Evolutionary conservation across 2,329 filamentous ascomycete species (phyloP).

Genomic region (Penicillium palitans): DNA sequence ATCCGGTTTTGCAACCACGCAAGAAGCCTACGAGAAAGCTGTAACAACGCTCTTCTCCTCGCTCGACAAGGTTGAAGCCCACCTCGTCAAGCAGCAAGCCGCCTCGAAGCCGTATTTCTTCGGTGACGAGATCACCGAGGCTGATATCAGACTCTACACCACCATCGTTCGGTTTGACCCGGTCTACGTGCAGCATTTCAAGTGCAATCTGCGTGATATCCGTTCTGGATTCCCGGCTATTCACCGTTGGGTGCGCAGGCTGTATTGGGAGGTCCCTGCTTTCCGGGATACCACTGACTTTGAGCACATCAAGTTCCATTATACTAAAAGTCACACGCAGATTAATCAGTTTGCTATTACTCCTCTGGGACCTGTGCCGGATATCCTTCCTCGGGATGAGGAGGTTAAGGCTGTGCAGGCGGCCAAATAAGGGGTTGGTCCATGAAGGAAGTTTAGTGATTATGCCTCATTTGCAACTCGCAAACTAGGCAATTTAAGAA

Average conservation of each 20-base stretch:
- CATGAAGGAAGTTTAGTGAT: background rate
- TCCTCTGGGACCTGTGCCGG: constrained; percentile 78
- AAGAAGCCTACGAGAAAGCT: constrained; percentile 77
- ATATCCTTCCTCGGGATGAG: constrained; percentile 74
- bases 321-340: constrained; percentile 65
- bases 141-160: constrained; percentile 73
- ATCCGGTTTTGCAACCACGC: constrained; percentile 78
- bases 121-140: constrained; percentile 74
- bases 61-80: constrained; percentile 73
- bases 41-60: constrained; percentile 71
- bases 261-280: constrained; percentile 81
- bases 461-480: background rate
- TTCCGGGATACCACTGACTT: constrained; percentile 86
- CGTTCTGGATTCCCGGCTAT: constrained; percentile 77
- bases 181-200: constrained; percentile 80
- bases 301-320: constrained; percentile 87
- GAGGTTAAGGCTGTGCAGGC: constrained; percentile 59
- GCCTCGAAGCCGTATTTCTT: constrained; percentile 65
- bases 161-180: constrained; percentile 72
- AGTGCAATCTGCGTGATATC: constrained; percentile 83
- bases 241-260: constrained; percentile 75
- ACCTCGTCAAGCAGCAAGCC: constrained; percentile 55
- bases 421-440: constrained; percentile 8
- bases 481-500: background rate
- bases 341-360: constrained; percentile 72